Conservation (phyloP, 352 stramenopile genomes). For the Pythium aquatile region DNA sequence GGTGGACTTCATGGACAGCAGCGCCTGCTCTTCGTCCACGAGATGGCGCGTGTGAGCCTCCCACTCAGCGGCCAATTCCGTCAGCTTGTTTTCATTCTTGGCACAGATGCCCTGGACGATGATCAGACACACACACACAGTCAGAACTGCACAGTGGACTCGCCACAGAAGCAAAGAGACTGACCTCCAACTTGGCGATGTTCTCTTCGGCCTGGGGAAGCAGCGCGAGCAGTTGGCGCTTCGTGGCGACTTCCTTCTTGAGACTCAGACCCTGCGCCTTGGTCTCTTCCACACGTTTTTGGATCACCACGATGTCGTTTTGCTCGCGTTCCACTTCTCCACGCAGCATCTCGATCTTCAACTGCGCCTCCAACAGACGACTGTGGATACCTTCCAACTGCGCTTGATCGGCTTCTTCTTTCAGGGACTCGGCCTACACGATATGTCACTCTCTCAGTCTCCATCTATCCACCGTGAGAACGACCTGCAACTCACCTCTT, state of each 20-base stretch:
- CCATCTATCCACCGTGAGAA: background rate
- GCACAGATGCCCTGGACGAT: constrained; percentile 41
- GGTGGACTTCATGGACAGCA: constrained; percentile 45
- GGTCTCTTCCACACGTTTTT: constrained; percentile 27
- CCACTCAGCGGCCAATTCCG: constrained; percentile 53
- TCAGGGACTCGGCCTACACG: constrained; percentile 3
- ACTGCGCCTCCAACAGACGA: constrained; percentile 16
- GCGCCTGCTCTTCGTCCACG: constrained; percentile 40
- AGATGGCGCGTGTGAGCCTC: constrained; percentile 45
- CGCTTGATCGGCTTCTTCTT: constrained; percentile 21
- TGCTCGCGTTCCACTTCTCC: constrained; percentile 17
- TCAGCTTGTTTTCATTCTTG: constrained; percentile 50
- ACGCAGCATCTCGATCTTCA: constrained; percentile 19
- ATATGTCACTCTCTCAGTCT: background rate
- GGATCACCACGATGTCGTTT: constrained; percentile 11
- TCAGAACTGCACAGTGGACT: background rate
- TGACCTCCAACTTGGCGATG: constrained; percentile 62
- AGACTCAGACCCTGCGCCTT: constrained; percentile 32
- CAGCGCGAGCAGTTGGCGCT: constrained; percentile 60
- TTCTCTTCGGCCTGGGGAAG: constrained; percentile 65
- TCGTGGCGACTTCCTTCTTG: constrained; percentile 46
- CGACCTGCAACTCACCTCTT: background rate
- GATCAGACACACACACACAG: background rate
- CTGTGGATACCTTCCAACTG: constrained; percentile 20
- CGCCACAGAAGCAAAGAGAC: background rate